Evolutionary conservation across 1,139 yeast genomes (phyloP).

Genomic region (Debaryomyces subglobosus): DNA sequence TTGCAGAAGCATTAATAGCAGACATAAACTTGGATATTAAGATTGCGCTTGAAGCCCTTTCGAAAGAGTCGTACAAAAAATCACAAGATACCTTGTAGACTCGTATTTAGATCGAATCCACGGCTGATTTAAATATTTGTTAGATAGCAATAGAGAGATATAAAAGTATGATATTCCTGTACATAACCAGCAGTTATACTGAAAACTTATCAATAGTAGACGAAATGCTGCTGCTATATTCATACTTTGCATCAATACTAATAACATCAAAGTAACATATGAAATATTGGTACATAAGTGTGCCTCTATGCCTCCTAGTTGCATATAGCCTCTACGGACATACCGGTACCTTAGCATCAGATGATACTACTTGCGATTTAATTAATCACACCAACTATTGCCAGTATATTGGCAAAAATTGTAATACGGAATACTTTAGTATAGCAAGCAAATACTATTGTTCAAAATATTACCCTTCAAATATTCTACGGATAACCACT

Average conservation of each 20-base stretch:
- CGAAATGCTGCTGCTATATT: neutral
- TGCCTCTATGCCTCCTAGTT: neutral
- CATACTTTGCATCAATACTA: neutral
- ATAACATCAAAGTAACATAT: neutral
- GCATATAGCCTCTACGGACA: neutral
- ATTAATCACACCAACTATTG: constrained; percentile 20
- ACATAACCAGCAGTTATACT: neutral
- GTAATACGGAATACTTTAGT: constrained; percentile 29
- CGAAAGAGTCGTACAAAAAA: constrained; percentile 21
- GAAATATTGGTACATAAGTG: constrained; percentile 1
- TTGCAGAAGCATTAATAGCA: constrained; percentile 71
- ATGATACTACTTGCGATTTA: constrained; percentile 1
- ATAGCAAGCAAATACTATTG: constrained; percentile 34
- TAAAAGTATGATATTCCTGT: neutral
- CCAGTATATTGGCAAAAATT: constrained; percentile 22
- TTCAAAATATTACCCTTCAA: constrained; percentile 18
- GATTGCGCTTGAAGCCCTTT: constrained; percentile 59
- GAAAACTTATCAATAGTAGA: neutral
- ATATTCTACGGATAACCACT: constrained; percentile 14
- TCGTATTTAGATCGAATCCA: neutral
- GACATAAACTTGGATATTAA: constrained; percentile 83
- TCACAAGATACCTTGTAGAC: constrained; percentile 13
- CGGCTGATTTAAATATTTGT: neutral
- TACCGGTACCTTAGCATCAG: neutral
- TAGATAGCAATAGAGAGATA: neutral